Evolutionary conservation across 345 rosid genomes (phyloP).

Genomic region (Clarkia xantiana): DNA sequence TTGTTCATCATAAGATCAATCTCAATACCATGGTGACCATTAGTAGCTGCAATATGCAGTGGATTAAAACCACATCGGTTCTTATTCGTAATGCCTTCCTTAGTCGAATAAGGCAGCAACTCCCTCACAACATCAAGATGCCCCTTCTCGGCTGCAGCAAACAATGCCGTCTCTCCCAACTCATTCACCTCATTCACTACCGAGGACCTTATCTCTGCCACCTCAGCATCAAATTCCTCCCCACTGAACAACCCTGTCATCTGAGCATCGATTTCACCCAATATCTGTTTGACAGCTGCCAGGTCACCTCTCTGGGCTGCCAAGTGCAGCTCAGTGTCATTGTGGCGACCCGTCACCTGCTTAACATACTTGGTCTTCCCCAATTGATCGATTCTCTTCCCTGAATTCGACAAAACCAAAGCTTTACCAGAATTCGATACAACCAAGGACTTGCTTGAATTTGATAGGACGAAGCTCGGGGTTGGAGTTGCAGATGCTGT

Average conservation of each 20-base stretch:
- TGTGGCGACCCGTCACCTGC: constrained; percentile 89
- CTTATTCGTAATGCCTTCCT: constrained; percentile 49
- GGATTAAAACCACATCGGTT: constrained; percentile 58
- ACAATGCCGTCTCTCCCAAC: constrained; percentile 84
- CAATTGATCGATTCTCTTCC: constrained; percentile 55
- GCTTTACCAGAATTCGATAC: constrained; percentile 55
- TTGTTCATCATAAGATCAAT: no score
- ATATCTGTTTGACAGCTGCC: constrained; percentile 42
- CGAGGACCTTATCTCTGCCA: constrained; percentile 50
- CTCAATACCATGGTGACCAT: constrained; percentile 63
- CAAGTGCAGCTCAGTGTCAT: constrained; percentile 89
- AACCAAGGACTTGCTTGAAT: constrained; percentile 38
- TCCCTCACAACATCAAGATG: constrained; percentile 64
- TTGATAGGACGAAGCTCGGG: constrained; percentile 23
- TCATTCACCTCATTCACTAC: constrained; percentile 86
- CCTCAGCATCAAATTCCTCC: constrained; percentile 75
- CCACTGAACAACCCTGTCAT: constrained; percentile 46
- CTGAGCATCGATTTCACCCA: constrained; percentile 64
- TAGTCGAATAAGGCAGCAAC: constrained; percentile 40
- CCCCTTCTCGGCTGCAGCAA: constrained; percentile 77
- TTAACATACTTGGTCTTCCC: constrained; percentile 75
- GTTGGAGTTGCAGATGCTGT: constrained; percentile 23
- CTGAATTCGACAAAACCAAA: constrained; percentile 42
- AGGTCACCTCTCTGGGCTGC: constrained; percentile 80
- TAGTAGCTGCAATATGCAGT: constrained; percentile 69